A percentile compares a stretch with the other conserved stretches of the same genome.
phyloP scores from a whole-genome alignment of 495 filamentous ascomycete species.

The Penicillium manginii region DNA sequence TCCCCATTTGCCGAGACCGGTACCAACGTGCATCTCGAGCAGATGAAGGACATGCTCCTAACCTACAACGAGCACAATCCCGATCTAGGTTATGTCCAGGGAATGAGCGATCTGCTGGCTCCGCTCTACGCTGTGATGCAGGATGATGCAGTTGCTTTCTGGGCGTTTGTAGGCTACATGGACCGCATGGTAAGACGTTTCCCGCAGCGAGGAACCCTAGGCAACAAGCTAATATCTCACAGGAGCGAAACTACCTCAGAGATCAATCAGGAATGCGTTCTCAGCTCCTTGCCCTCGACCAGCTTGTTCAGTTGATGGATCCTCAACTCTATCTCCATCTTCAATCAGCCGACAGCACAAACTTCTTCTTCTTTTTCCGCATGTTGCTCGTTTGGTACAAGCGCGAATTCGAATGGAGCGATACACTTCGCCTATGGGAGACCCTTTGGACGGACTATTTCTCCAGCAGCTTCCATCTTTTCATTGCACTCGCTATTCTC shows the following conservation, averaged over 20 bases:
- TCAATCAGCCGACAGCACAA: constrained; percentile 86
- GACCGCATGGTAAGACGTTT: constrained; percentile 71
- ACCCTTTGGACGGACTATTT: constrained; percentile 91
- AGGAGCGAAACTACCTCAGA: constrained; percentile 93
- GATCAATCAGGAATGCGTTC: constrained; percentile 95
- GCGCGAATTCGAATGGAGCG: constrained; percentile 88
- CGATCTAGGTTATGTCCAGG: constrained; percentile 93
- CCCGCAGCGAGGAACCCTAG: not conserved
- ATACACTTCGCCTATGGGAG: constrained; percentile 91
- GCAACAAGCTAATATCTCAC: constrained; percentile 8
- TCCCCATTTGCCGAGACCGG: constrained; percentile 90
- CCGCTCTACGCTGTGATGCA: constrained; percentile 97
- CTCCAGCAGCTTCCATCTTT: constrained; percentile 88
- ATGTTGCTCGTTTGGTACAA: constrained; percentile 99
- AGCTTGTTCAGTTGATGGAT: constrained; percentile 95
- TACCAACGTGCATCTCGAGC: constrained; percentile 96
- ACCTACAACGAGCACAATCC: constrained; percentile 98
- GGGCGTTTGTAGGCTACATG: constrained; percentile 97
- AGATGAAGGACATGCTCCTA: constrained; percentile 98
- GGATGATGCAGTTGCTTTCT: constrained; percentile 95
- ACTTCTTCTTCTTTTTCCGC: constrained; percentile 99
- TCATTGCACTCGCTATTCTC: constrained; percentile 91
- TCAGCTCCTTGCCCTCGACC: constrained; percentile 87
- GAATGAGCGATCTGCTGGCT: constrained; percentile 95
- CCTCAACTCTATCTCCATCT: constrained; percentile 91